Conservation (phyloP, 2,329 filamentous ascomycete species). For the Leptographium flavum region DNA sequence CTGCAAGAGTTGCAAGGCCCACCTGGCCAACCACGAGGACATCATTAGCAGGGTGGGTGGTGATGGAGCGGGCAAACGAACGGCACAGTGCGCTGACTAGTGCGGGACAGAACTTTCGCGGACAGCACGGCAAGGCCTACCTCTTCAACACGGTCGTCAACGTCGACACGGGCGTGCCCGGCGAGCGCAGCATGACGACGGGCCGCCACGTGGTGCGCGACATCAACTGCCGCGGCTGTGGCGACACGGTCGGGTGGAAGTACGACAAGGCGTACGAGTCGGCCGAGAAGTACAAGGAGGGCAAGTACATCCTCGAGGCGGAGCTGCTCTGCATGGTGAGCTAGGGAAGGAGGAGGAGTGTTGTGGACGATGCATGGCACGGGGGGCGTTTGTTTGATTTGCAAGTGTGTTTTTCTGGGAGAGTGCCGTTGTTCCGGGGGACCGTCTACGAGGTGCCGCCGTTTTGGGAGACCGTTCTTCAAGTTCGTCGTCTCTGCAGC, state of each 20-base stretch:
- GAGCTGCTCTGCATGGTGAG: slow-evolving; percentile 74
- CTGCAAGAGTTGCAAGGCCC: slow-evolving; percentile 89
- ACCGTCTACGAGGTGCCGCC: no score
- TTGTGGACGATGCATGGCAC: no score
- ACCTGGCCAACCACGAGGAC: slow-evolving; percentile 87
- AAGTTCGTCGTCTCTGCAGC: no score
- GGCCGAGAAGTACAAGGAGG: slow-evolving; percentile 96
- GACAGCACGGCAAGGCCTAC: slow-evolving; percentile 95
- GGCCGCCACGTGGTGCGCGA: slow-evolving; percentile 89
- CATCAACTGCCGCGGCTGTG: slow-evolving; percentile 82
- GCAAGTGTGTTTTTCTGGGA: no score
- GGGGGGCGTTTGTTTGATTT: no score
- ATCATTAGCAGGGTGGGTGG: slow-evolving; percentile 75
- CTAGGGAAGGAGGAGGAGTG: no score
- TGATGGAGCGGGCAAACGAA: background rate
- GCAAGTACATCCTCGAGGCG: slow-evolving; percentile 91
- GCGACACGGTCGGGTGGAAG: slow-evolving; percentile 91
- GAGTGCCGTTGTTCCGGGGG: no score
- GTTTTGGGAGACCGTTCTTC: no score
- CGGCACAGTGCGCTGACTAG: background rate
- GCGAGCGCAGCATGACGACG: slow-evolving; percentile 95
- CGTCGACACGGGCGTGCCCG: slow-evolving; percentile 66
- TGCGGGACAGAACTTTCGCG: slow-evolving; percentile 71
- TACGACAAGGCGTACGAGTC: slow-evolving; percentile 94
- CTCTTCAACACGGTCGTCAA: slow-evolving; percentile 94